phyloP scores from a whole-genome alignment of 306 rosid species.

The Cyclanthera cordifolia region DNA sequence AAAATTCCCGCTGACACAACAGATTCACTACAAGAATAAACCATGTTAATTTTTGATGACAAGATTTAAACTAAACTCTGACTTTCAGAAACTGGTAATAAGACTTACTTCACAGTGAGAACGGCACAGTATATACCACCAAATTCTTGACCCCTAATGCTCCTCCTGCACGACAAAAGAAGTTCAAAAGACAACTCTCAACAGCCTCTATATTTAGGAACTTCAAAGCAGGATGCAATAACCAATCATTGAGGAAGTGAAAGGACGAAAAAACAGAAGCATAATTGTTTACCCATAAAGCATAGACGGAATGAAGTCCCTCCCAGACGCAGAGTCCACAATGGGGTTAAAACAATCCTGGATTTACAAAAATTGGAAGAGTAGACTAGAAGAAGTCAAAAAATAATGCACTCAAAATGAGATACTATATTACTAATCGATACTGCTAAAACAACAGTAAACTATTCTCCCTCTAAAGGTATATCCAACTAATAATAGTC shows the following conservation, averaged over 20 bases:
- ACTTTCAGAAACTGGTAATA: background rate
- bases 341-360: slow-evolving; percentile 90
- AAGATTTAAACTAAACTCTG: background rate
- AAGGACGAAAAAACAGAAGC: background rate
- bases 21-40: slow-evolving; percentile 25
- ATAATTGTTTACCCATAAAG: slow-evolving; percentile 53
- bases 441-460: background rate
- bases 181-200: background rate
- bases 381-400: background rate
- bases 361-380: slow-evolving; percentile 12
- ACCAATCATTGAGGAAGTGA: background rate
- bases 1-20: slow-evolving; percentile 78
- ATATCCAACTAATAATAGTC: background rate
- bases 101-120: slow-evolving; percentile 69
- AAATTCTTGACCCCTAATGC: slow-evolving; percentile 68
- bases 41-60: background rate
- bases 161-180: slow-evolving; percentile 39
- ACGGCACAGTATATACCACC: slow-evolving; percentile 86
- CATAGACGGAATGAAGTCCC: slow-evolving; percentile 82
- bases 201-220: background rate
- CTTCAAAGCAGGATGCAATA: background rate
- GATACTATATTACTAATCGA: background rate
- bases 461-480: background rate
- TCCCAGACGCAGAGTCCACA: slow-evolving; percentile 58
- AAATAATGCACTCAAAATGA: background rate